These are phyloP conservation scores for Eucalyptus cloeziana DNA, from an alignment of 345 rosid genomes.

Conservation along the genomic window DNA sequence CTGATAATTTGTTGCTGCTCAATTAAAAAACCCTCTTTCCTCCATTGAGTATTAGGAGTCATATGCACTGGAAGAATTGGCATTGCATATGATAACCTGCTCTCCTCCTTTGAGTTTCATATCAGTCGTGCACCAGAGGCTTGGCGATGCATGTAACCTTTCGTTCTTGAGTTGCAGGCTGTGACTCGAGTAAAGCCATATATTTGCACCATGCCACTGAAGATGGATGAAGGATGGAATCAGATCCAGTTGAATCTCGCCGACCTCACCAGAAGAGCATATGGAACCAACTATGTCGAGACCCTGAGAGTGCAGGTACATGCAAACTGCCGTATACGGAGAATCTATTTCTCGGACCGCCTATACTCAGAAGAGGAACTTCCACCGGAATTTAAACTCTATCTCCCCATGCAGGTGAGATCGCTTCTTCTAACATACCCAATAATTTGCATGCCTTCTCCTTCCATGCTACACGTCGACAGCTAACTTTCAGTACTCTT, in stretches of 20 bases:
- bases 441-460: background rate
- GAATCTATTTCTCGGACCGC: conserved; percentile 89
- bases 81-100: background rate
- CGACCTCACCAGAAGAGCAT: conserved; percentile 88
- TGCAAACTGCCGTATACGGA: conserved; percentile 83
- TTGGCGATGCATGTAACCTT: background rate
- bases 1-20: background rate
- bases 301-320: conserved; percentile 94
- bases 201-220: conserved; percentile 90
- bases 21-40: background rate
- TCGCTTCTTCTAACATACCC: background rate
- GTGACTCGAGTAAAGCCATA: conserved; percentile 91
- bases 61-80: background rate
- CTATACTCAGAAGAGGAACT: conserved; percentile 96
- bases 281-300: conserved; percentile 94
- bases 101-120: background rate
- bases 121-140: background rate
- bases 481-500: background rate
- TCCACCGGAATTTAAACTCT: conserved; percentile 89
- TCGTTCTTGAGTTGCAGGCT: conserved; percentile 24
- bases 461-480: background rate
- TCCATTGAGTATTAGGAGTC: background rate
- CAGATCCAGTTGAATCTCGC: conserved; percentile 89
- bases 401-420: conserved; percentile 87
- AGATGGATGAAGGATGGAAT: conserved; percentile 97